Evolutionary conservation across 129 eudicot species (phyloP).

Genomic region (Chrysanthemum makinoi): DNA sequence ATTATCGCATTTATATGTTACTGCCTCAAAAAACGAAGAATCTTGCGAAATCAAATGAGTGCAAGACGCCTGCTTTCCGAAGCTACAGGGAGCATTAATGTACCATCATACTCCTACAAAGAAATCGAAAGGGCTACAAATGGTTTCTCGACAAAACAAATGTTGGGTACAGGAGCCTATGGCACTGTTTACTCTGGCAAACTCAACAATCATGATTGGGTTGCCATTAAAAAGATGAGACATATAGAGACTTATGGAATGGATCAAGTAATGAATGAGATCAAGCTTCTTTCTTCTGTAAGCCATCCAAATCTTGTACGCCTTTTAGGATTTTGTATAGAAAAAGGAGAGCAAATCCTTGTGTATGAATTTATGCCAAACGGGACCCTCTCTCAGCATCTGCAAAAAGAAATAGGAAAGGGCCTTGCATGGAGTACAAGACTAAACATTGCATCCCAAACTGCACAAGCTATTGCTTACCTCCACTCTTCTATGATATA

Average conservation of each 20-base stretch:
- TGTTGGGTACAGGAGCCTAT: slow-evolving; percentile 86
- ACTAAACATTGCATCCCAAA: slow-evolving; percentile 74
- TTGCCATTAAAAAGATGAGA: slow-evolving; percentile 75
- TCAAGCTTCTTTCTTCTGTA: slow-evolving; percentile 88
- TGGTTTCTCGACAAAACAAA: slow-evolving; percentile 66
- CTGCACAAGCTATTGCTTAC: slow-evolving; percentile 85
- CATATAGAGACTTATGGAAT: slow-evolving; percentile 59
- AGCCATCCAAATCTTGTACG: slow-evolving; percentile 94
- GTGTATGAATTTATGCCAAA: slow-evolving; percentile 91
- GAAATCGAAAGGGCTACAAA: slow-evolving; percentile 82
- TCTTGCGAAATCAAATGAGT: slow-evolving; percentile 43
- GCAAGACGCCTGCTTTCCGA: slow-evolving; percentile 65
- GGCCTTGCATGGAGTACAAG: slow-evolving; percentile 87
- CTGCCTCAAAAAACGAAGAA: slow-evolving; percentile 44
- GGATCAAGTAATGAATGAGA: slow-evolving; percentile 88
- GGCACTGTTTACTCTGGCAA: slow-evolving; percentile 92
- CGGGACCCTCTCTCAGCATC: slow-evolving; percentile 83
- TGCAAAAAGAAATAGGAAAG: slow-evolving; percentile 78
- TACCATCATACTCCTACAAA: slow-evolving; percentile 68
- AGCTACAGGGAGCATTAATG: slow-evolving; percentile 63
- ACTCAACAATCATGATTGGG: slow-evolving; percentile 74
- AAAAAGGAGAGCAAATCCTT: slow-evolving; percentile 84
- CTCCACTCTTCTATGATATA: slow-evolving; percentile 80
- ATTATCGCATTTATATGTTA: slow-evolving; percentile 44
- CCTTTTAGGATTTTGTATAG: slow-evolving; percentile 86